Percentiles rank a stretch among this genome's conserved stretches.
phyloP scores from a whole-genome alignment of 2,329 filamentous ascomycete species.

The Pyrenophora graminea region DNA sequence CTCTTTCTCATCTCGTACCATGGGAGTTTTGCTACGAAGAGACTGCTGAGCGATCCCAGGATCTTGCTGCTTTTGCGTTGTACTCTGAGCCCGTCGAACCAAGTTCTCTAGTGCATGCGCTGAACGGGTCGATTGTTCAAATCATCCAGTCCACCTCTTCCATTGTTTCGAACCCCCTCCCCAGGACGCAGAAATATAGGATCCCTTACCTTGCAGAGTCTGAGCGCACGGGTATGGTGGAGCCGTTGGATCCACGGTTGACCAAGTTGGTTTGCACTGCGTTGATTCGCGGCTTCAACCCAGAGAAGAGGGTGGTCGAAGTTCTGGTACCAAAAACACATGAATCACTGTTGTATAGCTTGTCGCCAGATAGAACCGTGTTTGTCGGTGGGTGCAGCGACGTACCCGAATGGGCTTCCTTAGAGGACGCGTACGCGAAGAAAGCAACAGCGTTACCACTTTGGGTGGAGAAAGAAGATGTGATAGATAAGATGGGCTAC shows the following conservation, averaged over 20 bases:
- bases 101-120: constrained; percentile 63
- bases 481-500: constrained; percentile 37
- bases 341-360: constrained; percentile 22
- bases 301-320: constrained; percentile 59
- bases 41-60: constrained; percentile 51
- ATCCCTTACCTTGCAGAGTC: constrained; percentile 65
- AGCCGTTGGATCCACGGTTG: constrained; percentile 61
- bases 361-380: constrained; percentile 36
- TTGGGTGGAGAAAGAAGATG: constrained; percentile 29
- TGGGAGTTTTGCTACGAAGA: constrained; percentile 66
- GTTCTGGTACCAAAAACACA: constrained; percentile 65
- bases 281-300: constrained; percentile 72
- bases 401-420: constrained; percentile 41
- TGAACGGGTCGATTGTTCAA: constrained; percentile 73
- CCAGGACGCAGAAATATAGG: constrained; percentile 54
- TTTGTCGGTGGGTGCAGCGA: constrained; percentile 41
- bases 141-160: constrained; percentile 64
- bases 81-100: constrained; percentile 68
- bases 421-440: constrained; percentile 34
- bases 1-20: constrained; percentile 62
- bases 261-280: constrained; percentile 67
- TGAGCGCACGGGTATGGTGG: constrained; percentile 50
- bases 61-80: constrained; percentile 66
- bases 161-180: constrained; percentile 33
- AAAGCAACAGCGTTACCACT: neutral